These are phyloP conservation scores for Fusarium begoniae DNA, from an alignment of 2,329 filamentous ascomycete genomes.

Conservation along the genomic window DNA sequence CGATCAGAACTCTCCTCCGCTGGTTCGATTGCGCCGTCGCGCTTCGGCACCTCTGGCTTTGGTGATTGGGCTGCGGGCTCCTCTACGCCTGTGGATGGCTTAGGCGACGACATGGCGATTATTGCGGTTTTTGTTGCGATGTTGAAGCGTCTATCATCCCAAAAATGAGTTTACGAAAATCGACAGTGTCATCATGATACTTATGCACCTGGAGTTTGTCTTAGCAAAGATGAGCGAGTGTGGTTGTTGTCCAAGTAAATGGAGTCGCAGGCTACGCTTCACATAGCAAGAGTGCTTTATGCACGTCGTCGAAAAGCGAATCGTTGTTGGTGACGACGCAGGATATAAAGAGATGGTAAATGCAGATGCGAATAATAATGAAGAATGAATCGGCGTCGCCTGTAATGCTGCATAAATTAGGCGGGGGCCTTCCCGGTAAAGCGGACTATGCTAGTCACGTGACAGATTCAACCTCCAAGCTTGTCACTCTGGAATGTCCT, in stretches of 20 bases:
- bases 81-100: constrained; percentile 18
- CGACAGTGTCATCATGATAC: constrained; percentile 48
- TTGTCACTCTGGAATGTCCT: not conserved
- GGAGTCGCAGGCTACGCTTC: constrained; percentile 23
- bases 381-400: constrained; percentile 30
- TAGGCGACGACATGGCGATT: constrained; percentile 37
- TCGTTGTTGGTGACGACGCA: constrained; percentile 1
- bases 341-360: not conserved
- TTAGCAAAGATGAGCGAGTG: constrained; percentile 37
- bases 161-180: constrained; percentile 51
- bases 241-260: constrained; percentile 8
- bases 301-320: constrained; percentile 12
- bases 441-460: constrained; percentile 8
- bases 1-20: constrained; percentile 19
- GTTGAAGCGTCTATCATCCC: constrained; percentile 46
- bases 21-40: constrained; percentile 24
- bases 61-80: constrained; percentile 28
- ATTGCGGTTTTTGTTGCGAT: constrained; percentile 22
- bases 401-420: constrained; percentile 25
- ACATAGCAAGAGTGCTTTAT: constrained; percentile 34
- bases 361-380: not conserved
- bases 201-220: constrained; percentile 51
- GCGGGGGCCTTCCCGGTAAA: not conserved
- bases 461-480: not conserved
- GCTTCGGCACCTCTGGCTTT: constrained; percentile 5